Conservation (phyloP, 164 flowering plant genomes). For the Vitis labrusca region DNA sequence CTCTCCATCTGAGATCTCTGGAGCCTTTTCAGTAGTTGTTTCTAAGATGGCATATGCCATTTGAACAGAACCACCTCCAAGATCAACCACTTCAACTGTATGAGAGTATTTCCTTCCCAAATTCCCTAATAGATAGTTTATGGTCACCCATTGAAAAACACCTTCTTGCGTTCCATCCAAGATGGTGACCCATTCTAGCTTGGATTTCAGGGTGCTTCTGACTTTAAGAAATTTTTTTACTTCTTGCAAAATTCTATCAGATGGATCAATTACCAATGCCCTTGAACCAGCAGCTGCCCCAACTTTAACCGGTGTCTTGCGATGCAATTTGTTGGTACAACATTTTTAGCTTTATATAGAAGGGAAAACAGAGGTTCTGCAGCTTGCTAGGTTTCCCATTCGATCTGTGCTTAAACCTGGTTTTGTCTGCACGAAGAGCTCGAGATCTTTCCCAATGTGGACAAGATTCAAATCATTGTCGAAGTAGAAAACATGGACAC, state of each 20-base stretch:
- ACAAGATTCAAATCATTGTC: constrained; percentile 74
- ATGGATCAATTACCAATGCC: constrained; percentile 64
- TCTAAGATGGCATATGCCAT: constrained; percentile 44
- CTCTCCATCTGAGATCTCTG: constrained; percentile 60
- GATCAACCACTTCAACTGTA: constrained; percentile 95
- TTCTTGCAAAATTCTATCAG: constrained; percentile 86
- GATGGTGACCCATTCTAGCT: constrained; percentile 14
- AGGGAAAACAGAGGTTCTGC: constrained; percentile 65
- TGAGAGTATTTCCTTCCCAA: constrained; percentile 41
- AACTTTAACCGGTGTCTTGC: constrained; percentile 79
- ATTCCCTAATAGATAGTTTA: too few relatives aligned
- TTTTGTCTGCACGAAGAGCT: constrained; percentile 29
- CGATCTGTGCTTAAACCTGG: constrained; percentile 80
- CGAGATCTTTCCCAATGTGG: constrained; percentile 75
- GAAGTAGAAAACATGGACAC: constrained; percentile 82
- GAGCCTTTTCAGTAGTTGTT: constrained; percentile 63
- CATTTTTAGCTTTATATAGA: constrained; percentile 60
- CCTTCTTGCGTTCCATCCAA: too few relatives aligned
- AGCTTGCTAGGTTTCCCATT: constrained; percentile 49
- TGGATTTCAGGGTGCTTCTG: constrained; percentile 60
- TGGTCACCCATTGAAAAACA: too few relatives aligned
- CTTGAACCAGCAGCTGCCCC: constrained; percentile 99
- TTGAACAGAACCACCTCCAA: constrained; percentile 97
- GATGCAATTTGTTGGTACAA: constrained; percentile 57
- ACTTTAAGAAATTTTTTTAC: constrained; percentile 66